A percentile compares a stretch with the other conserved stretches of the same genome.
phyloP scores from a whole-genome alignment of 768 basidiomycete genomes.

The Leccinum longicurvipes region DNA sequence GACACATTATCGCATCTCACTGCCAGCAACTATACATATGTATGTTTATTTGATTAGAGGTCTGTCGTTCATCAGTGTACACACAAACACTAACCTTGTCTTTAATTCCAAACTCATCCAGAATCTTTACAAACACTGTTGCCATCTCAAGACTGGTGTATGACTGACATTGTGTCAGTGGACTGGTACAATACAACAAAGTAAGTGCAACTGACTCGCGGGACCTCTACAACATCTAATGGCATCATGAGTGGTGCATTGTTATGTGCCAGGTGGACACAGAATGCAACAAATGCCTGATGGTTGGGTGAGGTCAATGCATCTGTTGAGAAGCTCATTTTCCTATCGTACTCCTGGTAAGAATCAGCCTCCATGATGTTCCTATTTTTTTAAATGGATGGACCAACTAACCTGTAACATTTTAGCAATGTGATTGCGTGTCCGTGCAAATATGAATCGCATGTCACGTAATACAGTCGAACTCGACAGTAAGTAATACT shows the following conservation, averaged over 20 bases:
- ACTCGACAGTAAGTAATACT: conserved; percentile 33
- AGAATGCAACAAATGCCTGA: background rate
- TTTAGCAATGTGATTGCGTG: conserved; percentile 21
- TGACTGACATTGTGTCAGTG: background rate
- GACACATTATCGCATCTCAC: background rate
- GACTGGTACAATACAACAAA: too few species aligned
- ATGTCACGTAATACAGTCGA: conserved; percentile 35
- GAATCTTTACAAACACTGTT: background rate
- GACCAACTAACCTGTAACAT: conserved; percentile 21
- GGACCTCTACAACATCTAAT: background rate
- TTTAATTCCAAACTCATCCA: background rate
- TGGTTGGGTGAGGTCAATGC: background rate
- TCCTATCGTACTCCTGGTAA: background rate
- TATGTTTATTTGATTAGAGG: background rate
- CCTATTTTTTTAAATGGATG: too few species aligned
- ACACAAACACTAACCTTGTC: too few species aligned
- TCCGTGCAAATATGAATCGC: conserved; percentile 22
- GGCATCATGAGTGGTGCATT: background rate
- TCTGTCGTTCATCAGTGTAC: too few species aligned
- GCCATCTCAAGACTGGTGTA: background rate
- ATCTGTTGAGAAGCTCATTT: conserved; percentile 2
- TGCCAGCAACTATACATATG: background rate
- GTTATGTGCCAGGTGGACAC: background rate
- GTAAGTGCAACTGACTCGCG: background rate
- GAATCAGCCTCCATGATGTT: too few species aligned